Percentiles rank a stretch among this genome's conserved stretches.
Evolutionary conservation across 1,284 basidiomycete species (phyloP).

Genomic region (Rhodotorula sp.): DNA sequence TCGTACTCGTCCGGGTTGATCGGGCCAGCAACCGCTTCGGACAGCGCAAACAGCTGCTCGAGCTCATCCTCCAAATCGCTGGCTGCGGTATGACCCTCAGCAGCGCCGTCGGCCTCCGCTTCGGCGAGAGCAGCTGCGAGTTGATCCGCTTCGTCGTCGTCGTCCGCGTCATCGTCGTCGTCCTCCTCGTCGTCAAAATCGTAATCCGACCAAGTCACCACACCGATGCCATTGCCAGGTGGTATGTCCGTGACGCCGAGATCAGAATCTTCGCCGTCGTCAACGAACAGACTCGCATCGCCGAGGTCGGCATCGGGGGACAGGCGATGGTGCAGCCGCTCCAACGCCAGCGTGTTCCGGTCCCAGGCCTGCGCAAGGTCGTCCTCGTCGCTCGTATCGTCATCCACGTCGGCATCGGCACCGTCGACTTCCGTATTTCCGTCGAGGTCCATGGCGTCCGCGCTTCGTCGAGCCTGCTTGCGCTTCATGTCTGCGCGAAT

Average conservation of each 20-base stretch:
- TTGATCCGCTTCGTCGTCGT: slow-evolving; percentile 12
- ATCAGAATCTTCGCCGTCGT: slow-evolving; percentile 31
- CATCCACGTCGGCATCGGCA: slow-evolving; percentile 4
- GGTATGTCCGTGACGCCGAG: slow-evolving; percentile 35
- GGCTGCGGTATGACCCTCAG: slow-evolving; percentile 5
- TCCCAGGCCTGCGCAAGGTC: slow-evolving; percentile 25
- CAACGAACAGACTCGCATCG: background rate
- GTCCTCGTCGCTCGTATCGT: slow-evolving; percentile 12
- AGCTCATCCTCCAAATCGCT: slow-evolving; percentile 34
- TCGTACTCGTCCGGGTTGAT: slow-evolving; percentile 27
- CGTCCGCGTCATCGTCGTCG: slow-evolving; percentile 28
- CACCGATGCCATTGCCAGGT: slow-evolving; percentile 32
- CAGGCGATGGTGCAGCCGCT: slow-evolving; percentile 10
- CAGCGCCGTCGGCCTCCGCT: background rate
- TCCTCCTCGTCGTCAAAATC: slow-evolving; percentile 32
- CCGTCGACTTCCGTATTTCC: background rate
- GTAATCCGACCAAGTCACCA: slow-evolving; percentile 39
- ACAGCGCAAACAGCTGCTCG: slow-evolving; percentile 34
- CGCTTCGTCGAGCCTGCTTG: slow-evolving; percentile 1
- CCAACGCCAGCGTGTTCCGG: slow-evolving; percentile 21
- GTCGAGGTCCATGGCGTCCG: background rate
- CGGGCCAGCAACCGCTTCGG: slow-evolving; percentile 38
- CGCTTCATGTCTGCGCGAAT: slow-evolving; percentile 36
- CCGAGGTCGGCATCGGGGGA: background rate
- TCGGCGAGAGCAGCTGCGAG: slow-evolving; percentile 22